phyloP scores from a whole-genome alignment of 192 early-diverging fungal genomes.

The Linnemannia exigua region DNA sequence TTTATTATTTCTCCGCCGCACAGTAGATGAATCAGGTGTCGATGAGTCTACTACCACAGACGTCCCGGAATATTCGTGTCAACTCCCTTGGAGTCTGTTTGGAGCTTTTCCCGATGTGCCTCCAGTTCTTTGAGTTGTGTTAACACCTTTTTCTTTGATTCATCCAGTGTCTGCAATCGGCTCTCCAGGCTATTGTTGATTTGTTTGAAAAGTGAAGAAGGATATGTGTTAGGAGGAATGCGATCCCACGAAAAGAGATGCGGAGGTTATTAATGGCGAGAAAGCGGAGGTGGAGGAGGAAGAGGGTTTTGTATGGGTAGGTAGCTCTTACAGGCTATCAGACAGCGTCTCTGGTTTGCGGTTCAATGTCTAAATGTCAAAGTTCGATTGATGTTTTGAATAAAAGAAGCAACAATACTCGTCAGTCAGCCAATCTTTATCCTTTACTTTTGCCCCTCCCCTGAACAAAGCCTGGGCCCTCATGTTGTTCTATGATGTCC shows the following conservation, averaged over 20 bases:
- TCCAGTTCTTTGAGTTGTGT: conserved; percentile 38
- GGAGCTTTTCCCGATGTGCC: conserved; percentile 31
- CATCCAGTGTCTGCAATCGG: conserved; percentile 27
- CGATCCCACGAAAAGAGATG: neutral
- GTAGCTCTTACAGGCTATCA: conserved; percentile 32
- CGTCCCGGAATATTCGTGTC: conserved; percentile 39
- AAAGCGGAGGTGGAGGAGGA: neutral
- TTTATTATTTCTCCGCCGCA: too few relatives aligned
- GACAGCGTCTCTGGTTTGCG: conserved; percentile 45
- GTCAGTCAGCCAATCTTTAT: too few relatives aligned
- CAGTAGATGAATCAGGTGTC: too few relatives aligned
- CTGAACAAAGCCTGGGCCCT: too few relatives aligned
- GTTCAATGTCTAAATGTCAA: conserved; percentile 18
- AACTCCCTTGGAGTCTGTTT: neutral
- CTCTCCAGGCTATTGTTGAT: conserved; percentile 12
- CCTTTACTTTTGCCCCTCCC: too few relatives aligned
- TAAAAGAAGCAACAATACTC: too few relatives aligned
- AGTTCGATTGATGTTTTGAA: too few relatives aligned
- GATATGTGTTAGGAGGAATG: neutral
- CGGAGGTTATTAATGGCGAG: neutral
- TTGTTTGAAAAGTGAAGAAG: neutral
- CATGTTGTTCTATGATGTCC: too few relatives aligned
- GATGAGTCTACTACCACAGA: conserved; percentile 42
- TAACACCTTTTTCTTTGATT: conserved; percentile 31
- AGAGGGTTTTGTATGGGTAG: neutral